Base-by-base conservation (phyloP, 2,329 filamentous ascomycete genomes). In the Gliomastix tumulicola region DNA sequence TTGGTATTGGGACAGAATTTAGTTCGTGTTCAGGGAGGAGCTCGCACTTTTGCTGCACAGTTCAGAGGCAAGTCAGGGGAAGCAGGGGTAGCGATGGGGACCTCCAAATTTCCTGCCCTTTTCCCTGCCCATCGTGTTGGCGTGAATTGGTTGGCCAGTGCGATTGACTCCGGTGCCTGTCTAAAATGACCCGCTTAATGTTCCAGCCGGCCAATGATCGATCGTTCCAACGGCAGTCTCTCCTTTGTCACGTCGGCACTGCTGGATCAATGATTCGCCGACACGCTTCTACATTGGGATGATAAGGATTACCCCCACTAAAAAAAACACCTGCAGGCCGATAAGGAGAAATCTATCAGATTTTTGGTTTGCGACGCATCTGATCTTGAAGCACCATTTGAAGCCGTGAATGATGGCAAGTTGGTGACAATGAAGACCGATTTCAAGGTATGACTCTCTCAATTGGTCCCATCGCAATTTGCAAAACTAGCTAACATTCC, bases 351-450 rank as follows among this genome's bases (percentile, higher is more conserved):
- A 17, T 33, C 30, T 11, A 16, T 32, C n/a, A 7, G 18, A 7
- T 36, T 57, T 60, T 59, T 49, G 50, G 50, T 41, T 28, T 13
- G 11, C 25, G 25, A 28, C 47, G 40, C 45, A 44, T 48, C 44
- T 49, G 25, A 48, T 42, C 35, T 39, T 36, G 41, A 56, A 51
- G 45, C 25, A 35, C 27, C 18, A 35, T 20, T 12, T 18, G 19
- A 23, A 19, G 32, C n/a, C n/a, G n/a, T n/a, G n/a, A n/a, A 35
- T 16, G 20, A 62, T 61, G 57, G 56, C 51, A 52, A 51, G 48
- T 48, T 54, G 55, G 52, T 62, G 59, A 79, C 63, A 60, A 98
- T 98, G 92, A 98, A 97, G 84, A 97, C 89, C 49, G 90, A 97
- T 66, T 98, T 97, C 64, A 94, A 92, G 80, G 90, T 94, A 65